A percentile compares a stretch with the other conserved stretches of the same genome.
phyloP scores from a whole-genome alignment of 306 rosid species.

The Fragaria nilgerrensis region DNA sequence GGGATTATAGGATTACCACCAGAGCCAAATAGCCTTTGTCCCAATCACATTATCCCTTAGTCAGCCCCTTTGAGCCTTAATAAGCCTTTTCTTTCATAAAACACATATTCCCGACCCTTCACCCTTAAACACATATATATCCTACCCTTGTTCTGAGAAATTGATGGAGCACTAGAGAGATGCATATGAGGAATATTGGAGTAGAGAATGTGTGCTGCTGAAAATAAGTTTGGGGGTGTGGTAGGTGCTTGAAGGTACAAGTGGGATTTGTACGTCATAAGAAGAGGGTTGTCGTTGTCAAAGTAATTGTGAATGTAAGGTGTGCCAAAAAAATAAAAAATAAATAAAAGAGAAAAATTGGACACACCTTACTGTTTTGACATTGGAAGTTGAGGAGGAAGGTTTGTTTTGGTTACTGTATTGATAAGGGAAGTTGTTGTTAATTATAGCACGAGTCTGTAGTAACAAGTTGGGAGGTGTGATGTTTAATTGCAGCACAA shows the following conservation, averaged over 20 bases:
- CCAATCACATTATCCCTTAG: background rate
- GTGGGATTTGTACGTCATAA: background rate
- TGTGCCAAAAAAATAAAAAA: background rate
- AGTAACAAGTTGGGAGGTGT: too few species aligned
- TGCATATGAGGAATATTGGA: background rate
- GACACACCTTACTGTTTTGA: too few species aligned
- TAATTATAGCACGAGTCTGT: too few species aligned
- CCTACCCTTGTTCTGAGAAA: background rate
- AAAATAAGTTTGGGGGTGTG: background rate
- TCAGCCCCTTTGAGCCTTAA: background rate
- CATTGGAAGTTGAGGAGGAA: too few species aligned
- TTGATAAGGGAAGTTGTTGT: too few species aligned
- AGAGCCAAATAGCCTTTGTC: background rate
- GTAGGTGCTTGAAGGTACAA: background rate
- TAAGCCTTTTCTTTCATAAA: background rate
- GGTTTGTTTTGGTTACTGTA: too few species aligned
- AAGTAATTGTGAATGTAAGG: too few species aligned
- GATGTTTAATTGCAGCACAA: too few species aligned
- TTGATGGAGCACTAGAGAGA: background rate
- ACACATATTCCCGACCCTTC: background rate
- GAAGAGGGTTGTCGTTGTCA: too few species aligned
- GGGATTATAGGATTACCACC: background rate
- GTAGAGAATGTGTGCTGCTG: background rate
- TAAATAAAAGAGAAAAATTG: background rate
- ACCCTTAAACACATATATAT: background rate